phyloP scores from a whole-genome alignment of 805 yeast genomes.

The Wickerhamomyces rabaulensis region DNA sequence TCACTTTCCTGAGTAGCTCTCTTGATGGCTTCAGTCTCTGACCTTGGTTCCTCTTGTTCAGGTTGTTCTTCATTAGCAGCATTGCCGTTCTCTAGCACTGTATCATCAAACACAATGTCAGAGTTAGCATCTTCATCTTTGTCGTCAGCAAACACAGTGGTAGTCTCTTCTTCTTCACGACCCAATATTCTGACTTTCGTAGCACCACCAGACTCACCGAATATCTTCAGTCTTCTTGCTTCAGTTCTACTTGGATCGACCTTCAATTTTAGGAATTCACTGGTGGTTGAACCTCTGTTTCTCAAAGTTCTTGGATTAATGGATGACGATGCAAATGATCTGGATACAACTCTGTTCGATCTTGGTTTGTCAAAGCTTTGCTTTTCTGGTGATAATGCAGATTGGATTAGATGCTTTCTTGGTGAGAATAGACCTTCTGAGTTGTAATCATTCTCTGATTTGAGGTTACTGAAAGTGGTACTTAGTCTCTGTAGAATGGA shows the following conservation, averaged over 20 bases:
- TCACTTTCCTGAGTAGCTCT: conserved; percentile 24
- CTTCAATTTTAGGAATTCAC: conserved; percentile 25
- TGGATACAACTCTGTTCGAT: conserved; percentile 1
- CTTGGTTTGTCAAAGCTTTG: conserved; percentile 1
- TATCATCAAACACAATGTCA: neutral
- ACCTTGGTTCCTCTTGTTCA: conserved; percentile 1
- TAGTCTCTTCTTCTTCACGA: conserved; percentile 9
- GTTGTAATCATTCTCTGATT: conserved; percentile 21
- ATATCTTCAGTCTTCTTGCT: conserved; percentile 35
- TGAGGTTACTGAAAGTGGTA: conserved; percentile 26
- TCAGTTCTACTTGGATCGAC: conserved; percentile 39
- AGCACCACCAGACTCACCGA: conserved; percentile 25
- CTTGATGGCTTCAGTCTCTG: conserved; percentile 2
- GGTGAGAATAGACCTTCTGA: conserved; percentile 35
- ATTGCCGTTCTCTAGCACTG: neutral
- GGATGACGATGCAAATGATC: conserved; percentile 5
- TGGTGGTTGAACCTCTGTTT: conserved; percentile 7
- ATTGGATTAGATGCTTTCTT: conserved; percentile 19
- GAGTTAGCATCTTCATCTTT: neutral
- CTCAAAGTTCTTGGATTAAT: conserved; percentile 1
- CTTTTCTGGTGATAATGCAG: conserved; percentile 13
- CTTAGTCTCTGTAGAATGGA: conserved; percentile 32
- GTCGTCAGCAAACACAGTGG: neutral
- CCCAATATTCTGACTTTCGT: conserved; percentile 24
- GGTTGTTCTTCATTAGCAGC: neutral